phyloP scores from a whole-genome alignment of 2,329 filamentous ascomycete species.

The Fusarium vanettenii region DNA sequence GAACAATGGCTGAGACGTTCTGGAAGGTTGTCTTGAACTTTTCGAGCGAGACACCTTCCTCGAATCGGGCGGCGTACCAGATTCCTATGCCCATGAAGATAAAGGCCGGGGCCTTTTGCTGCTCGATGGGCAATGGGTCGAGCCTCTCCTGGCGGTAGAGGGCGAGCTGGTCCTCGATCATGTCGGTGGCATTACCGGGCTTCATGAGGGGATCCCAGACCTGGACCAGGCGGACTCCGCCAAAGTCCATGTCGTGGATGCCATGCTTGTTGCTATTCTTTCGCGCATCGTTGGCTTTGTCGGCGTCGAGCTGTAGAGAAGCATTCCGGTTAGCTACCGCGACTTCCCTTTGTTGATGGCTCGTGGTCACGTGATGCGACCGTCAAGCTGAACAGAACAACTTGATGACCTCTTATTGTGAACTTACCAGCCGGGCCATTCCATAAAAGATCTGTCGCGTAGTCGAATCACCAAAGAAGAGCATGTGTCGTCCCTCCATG shows the following conservation, averaged over 20 bases:
- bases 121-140: constrained; percentile 16
- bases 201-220: constrained; percentile 74
- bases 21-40: constrained; percentile 24
- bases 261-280: constrained; percentile 30
- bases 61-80: constrained; percentile 41
- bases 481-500: constrained; percentile 60
- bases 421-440: constrained; percentile 44
- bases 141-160: constrained; percentile 30
- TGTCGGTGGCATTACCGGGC: constrained; percentile 37
- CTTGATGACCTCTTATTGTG: neutral
- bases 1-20: constrained; percentile 35
- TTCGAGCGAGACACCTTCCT: constrained; percentile 27
- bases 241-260: constrained; percentile 34
- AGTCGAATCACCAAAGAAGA: constrained; percentile 70
- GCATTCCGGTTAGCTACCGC: constrained; percentile 3
- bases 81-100: constrained; percentile 40
- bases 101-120: constrained; percentile 39
- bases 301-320: constrained; percentile 29
- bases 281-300: constrained; percentile 26
- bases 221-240: constrained; percentile 50
- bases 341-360: neutral
- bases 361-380: neutral
- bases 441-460: constrained; percentile 71
- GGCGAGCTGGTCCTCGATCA: constrained; percentile 35
- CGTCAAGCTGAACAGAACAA: neutral